phyloP scores from a whole-genome alignment of 352 stramenopile genomes.

The Phytopythium vexans region DNA sequence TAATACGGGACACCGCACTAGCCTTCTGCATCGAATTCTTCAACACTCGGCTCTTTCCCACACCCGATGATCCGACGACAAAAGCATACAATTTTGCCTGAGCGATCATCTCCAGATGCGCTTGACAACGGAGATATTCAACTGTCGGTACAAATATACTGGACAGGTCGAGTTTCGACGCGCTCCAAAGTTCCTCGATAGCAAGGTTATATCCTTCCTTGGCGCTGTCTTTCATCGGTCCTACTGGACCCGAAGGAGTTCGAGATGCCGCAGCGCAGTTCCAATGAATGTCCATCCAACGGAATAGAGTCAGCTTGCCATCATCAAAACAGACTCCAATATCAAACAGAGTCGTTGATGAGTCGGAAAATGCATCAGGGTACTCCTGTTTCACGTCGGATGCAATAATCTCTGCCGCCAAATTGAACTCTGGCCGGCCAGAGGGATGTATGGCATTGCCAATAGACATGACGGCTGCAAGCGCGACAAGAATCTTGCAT shows the following conservation, averaged over 20 bases:
- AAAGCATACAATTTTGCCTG: slow-evolving; percentile 41
- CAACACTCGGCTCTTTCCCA: slow-evolving; percentile 51
- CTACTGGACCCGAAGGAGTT: too few species aligned
- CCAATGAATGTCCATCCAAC: too few species aligned
- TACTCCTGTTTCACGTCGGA: slow-evolving; percentile 22
- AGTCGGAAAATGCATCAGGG: background rate
- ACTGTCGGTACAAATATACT: slow-evolving; percentile 49
- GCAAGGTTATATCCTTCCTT: too few species aligned
- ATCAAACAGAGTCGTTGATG: too few species aligned
- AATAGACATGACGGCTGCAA: slow-evolving; percentile 29
- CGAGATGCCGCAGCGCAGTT: too few species aligned
- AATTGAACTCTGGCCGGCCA: slow-evolving; percentile 28
- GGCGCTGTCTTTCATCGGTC: too few species aligned
- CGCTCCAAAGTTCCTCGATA: too few species aligned
- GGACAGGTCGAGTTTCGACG: slow-evolving; percentile 2
- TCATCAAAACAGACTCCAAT: too few species aligned
- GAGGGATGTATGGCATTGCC: slow-evolving; percentile 24
- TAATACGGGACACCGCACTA: slow-evolving; percentile 26
- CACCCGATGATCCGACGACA: slow-evolving; percentile 38
- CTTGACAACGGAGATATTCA: slow-evolving; percentile 25
- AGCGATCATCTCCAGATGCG: slow-evolving; percentile 35
- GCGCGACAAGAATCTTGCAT: slow-evolving; percentile 32
- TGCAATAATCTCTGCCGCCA: slow-evolving; percentile 14
- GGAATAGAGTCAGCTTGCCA: too few species aligned
- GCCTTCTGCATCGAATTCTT: slow-evolving; percentile 35